These are phyloP conservation scores for Colletotrichum filicis DNA, from an alignment of 2,329 filamentous ascomycete genomes.

Conservation along the genomic window DNA sequence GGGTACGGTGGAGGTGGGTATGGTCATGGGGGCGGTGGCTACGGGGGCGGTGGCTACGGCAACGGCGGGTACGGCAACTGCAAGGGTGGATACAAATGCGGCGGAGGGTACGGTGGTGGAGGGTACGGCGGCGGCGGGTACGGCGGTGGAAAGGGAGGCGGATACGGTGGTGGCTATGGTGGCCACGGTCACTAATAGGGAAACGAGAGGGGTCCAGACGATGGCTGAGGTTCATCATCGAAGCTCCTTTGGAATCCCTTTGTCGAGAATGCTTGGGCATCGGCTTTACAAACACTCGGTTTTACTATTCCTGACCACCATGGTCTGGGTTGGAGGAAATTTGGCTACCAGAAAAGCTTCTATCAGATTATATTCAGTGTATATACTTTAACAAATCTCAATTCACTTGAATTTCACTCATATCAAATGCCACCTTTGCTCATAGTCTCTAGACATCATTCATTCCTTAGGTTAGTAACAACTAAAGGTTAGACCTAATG, in stretches of 20 bases:
- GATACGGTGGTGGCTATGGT: background rate
- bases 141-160: background rate
- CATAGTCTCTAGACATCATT: no score
- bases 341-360: background rate
- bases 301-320: background rate
- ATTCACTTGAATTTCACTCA: background rate
- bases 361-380: background rate
- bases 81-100: background rate
- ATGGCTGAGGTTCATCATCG: background rate
- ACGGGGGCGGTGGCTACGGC: background rate
- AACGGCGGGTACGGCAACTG: background rate
- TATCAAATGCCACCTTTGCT: background rate
- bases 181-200: background rate
- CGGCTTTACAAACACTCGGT: background rate
- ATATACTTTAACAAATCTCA: background rate
- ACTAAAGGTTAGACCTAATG: background rate
- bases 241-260: background rate
- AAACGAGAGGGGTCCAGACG: background rate
- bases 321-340: background rate
- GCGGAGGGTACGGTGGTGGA: background rate
- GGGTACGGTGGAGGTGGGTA: background rate
- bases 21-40: background rate
- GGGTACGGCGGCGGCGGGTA: background rate
- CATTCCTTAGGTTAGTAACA: background rate
- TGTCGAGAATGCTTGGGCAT: no score